Evolutionary conservation across 495 filamentous ascomycete genomes (phyloP).

Genomic region (Talaromyces adpressus): DNA sequence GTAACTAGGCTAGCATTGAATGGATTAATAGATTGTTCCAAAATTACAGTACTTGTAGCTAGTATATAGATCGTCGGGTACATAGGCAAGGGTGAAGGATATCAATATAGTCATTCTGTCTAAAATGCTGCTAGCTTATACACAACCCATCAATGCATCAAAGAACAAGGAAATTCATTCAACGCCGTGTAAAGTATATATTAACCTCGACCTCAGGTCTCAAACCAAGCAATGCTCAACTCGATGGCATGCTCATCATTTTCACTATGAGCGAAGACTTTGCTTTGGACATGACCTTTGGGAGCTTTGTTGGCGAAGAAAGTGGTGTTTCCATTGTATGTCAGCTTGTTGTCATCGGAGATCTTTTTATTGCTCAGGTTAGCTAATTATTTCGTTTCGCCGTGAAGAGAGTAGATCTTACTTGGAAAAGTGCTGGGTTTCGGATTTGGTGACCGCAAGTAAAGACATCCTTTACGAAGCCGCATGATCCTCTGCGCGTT

Average conservation of each 20-base stretch:
- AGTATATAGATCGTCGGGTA: neutral
- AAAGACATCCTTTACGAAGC: constrained; percentile 38
- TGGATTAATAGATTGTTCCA: neutral
- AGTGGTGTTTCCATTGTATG: constrained; percentile 39
- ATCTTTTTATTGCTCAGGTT: constrained; percentile 13
- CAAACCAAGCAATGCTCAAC: constrained; percentile 29
- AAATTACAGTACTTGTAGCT: neutral
- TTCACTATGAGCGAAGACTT: constrained; percentile 22
- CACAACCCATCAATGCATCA: neutral
- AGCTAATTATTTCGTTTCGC: neutral
- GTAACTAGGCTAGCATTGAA: constrained; percentile 4
- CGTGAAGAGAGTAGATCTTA: constrained; percentile 17
- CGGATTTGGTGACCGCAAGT: constrained; percentile 42
- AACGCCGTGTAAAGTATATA: neutral
- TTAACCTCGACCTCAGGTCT: neutral
- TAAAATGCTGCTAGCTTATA: neutral
- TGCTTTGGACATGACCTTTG: constrained; percentile 37
- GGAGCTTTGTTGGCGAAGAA: constrained; percentile 56
- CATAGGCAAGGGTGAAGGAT: neutral
- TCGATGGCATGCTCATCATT: constrained; percentile 30
- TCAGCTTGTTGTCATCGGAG: constrained; percentile 34
- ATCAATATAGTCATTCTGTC: neutral
- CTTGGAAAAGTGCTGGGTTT: constrained; percentile 37
- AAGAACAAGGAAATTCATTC: neutral
- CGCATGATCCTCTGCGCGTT: constrained; percentile 53